Evolutionary conservation across 495 filamentous ascomycete genomes (phyloP).

Genomic region (Halenospora varia): DNA sequence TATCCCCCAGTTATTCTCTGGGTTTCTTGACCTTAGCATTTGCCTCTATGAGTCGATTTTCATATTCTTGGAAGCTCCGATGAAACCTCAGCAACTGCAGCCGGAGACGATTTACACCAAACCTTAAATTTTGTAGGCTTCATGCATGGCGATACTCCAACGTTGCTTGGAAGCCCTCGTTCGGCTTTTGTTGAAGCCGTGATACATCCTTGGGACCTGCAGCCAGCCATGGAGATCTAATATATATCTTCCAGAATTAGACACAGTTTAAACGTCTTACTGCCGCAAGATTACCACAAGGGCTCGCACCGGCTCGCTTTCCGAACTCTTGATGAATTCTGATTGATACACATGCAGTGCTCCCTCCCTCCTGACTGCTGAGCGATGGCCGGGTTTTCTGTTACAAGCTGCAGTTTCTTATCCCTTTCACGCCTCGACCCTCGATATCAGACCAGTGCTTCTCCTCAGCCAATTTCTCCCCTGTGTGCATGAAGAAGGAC

Average conservation of each 20-base stretch:
- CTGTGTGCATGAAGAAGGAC: neutral
- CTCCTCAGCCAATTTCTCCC: too few relatives aligned
- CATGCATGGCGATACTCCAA: neutral
- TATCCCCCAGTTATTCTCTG: too few relatives aligned
- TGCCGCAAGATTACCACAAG: neutral
- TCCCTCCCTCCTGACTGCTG: too few relatives aligned
- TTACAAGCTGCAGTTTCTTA: too few relatives aligned
- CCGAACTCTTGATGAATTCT: too few relatives aligned
- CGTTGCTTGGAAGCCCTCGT: neutral
- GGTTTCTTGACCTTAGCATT: too few relatives aligned
- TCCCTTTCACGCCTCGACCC: too few relatives aligned
- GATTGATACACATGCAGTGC: too few relatives aligned
- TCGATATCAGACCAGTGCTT: too few relatives aligned
- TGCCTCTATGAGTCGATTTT: too few relatives aligned
- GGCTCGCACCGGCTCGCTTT: neutral
- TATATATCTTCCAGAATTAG: slow-evolving; percentile 2
- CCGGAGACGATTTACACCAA: neutral
- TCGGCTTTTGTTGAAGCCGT: neutral
- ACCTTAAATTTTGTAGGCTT: neutral
- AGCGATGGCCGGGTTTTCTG: neutral
- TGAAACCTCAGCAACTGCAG: neutral
- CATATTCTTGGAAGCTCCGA: too few relatives aligned
- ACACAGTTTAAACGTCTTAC: neutral
- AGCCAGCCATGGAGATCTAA: neutral
- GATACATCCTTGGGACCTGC: neutral